Conservation (phyloP, 2,329 filamentous ascomycete genomes). For the Curvularia verruculosa region DNA sequence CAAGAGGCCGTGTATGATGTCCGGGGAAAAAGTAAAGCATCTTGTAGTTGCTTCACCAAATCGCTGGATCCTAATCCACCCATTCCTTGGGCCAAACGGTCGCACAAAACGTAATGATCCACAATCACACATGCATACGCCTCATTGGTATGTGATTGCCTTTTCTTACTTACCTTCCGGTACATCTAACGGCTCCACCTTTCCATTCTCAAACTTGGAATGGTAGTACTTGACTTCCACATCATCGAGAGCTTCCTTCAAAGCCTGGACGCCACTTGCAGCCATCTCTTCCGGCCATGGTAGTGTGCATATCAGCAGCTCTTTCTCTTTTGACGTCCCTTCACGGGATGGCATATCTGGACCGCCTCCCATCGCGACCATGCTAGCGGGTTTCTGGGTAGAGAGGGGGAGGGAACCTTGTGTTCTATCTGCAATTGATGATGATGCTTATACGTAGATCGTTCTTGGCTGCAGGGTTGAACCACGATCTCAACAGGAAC, state of each 20-base stretch:
- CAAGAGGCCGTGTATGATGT: background rate
- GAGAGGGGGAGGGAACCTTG: background rate
- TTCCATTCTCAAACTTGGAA: conserved; percentile 41
- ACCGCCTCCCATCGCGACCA: conserved; percentile 56
- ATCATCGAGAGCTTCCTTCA: conserved; percentile 41
- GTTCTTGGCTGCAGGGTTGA: background rate
- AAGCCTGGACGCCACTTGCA: conserved; percentile 27
- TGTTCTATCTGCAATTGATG: background rate
- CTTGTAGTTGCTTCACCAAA: background rate
- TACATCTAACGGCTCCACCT: conserved; percentile 45
- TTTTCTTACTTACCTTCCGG: conserved; percentile 46
- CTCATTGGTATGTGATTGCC: background rate
- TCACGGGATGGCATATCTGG: conserved; percentile 30
- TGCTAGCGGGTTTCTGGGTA: conserved; percentile 7
- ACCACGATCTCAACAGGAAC: background rate
- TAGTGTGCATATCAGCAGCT: conserved; percentile 52
- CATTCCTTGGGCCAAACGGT: background rate
- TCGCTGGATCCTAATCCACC: background rate
- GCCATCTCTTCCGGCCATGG: conserved; percentile 46
- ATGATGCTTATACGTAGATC: background rate
- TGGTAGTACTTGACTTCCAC: conserved; percentile 41
- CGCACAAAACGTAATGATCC: background rate
- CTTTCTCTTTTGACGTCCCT: conserved; percentile 36
- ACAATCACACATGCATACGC: background rate
- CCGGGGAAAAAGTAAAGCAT: background rate